A percentile compares a stretch with the other conserved stretches of the same genome.
phyloP scores from a whole-genome alignment of 2,329 filamentous ascomycete genomes.

The Verticillium klebahnii region DNA sequence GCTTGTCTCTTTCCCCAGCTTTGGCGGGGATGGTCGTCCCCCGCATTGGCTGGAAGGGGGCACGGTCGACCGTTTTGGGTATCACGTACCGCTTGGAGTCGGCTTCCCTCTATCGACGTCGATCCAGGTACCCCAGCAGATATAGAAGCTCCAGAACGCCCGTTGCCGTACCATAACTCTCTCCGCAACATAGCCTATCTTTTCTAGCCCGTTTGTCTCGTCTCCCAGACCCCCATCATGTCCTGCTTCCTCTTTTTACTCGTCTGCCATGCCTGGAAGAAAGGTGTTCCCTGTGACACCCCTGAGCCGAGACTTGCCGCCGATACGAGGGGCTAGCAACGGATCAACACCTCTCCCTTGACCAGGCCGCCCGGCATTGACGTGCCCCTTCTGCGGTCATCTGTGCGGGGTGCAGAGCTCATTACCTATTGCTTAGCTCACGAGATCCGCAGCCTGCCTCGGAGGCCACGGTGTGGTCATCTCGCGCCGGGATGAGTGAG shows the following conservation, averaged over 20 bases:
- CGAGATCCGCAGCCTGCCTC: not conserved
- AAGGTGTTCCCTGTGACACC: not conserved
- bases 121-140: not conserved
- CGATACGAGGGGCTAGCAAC: not conserved
- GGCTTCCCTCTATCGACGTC: not conserved
- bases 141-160: not conserved
- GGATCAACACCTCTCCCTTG: not conserved
- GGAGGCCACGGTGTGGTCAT: not conserved
- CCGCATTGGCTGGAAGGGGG: not conserved
- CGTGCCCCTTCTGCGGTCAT: not conserved
- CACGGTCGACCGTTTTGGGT: not conserved
- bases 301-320: not conserved
- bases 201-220: not conserved
- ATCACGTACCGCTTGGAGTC: not conserved
- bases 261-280: not conserved
- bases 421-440: slow-evolving; percentile 2
- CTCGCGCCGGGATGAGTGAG: not conserved
- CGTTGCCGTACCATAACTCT: not conserved
- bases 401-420: not conserved
- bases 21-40: not conserved
- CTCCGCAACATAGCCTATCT: not conserved
- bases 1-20: not conserved
- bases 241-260: not conserved
- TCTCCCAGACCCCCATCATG: not conserved
- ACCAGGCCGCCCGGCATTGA: not conserved